Evolutionary conservation across 1,139 yeast species (phyloP), one percentile per base, ranked within the genome.

Genomic region (Pneumocystis jirovecii): DNA sequence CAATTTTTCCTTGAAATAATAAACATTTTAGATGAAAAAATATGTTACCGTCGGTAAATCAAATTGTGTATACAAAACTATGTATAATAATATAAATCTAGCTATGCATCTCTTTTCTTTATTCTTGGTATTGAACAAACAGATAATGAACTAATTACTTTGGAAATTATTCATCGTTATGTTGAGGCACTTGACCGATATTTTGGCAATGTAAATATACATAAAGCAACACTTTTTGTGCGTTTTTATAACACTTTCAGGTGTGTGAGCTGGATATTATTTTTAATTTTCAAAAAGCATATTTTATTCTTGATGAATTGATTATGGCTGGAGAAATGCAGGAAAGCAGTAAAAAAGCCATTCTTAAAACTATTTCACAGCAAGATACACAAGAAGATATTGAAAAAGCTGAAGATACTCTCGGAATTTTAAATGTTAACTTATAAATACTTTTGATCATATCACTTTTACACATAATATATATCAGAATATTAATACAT

Each of bases 161-260:
- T 95, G 67, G 98, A 95, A 72, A 80, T 87, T 40, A 86, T 95
- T 65, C 98, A 95, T 74, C 80, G 97, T 67, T 95, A 86, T 74
- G 99, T 95, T 63, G 98, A 95, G 75, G 90, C 89, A 71, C 89
- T 93, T 96, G 99, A 93, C 78, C 86, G 87, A 72, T 84, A 90
- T 71, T 93, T 89, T 73, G 97, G 97, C n/a, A 93, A 90, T 73
- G 98, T 93, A 29, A 88, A 96, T 76, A 97, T 90, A 21, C 15
- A n/a, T 31, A 17, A n/a, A 0, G 17, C 19, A 7, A 17, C 21
- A 29, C 5, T n/a, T 6, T 73, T 73, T 76, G 40, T 78, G 17
- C 31, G n/a, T 35, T n/a, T 7, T 63, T 39, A 6, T 34, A 42
- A 42, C 21, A 15, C 7, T 17, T 34, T 7, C 35, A 65, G 68